A percentile compares a stretch with the other conserved stretches of the same genome.
Evolutionary conservation across 257 asterid species (phyloP).

Genomic region (Mentha longifolia): DNA sequence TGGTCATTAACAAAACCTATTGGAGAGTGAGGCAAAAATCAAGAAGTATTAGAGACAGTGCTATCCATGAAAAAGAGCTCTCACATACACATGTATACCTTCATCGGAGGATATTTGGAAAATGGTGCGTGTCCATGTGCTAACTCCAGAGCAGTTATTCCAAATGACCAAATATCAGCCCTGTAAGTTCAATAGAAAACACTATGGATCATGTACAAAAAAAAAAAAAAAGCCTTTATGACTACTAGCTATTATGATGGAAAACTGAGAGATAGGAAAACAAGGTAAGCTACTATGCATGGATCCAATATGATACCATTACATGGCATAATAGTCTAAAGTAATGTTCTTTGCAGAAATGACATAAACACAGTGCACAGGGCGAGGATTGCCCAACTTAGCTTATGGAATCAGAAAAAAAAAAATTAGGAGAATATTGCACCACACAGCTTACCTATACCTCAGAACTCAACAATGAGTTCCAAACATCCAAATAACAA

Average conservation of each 20-base stretch:
- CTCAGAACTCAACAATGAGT: slow-evolving; percentile 27
- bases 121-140: slow-evolving; percentile 99
- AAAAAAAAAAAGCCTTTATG: too few species aligned
- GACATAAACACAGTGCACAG: too few species aligned
- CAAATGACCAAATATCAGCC: slow-evolving; percentile 99
- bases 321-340: not conserved
- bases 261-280: slow-evolving; percentile 13
- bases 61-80: slow-evolving; percentile 23
- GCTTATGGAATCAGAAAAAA: too few species aligned
- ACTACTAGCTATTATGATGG: slow-evolving; percentile 8
- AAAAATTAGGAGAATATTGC: not conserved
- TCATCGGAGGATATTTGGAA: slow-evolving; percentile 99
- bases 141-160: slow-evolving; percentile 97
- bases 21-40: slow-evolving; percentile 25
- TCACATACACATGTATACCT: slow-evolving; percentile 55
- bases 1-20: slow-evolving; percentile 97
- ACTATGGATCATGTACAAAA: slow-evolving; percentile 25
- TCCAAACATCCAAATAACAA: slow-evolving; percentile 24
- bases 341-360: slow-evolving; percentile 5
- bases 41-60: slow-evolving; percentile 29
- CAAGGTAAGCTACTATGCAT: not conserved
- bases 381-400: too few species aligned
- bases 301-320: slow-evolving; percentile 23
- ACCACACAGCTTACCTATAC: slow-evolving; percentile 27
- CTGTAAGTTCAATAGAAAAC: slow-evolving; percentile 46